Percentiles rank a stretch among this genome's conserved stretches.
These are phyloP conservation scores for Colletotrichum filicis DNA, from an alignment of 2,329 filamentous ascomycete species.

Conservation along the genomic window DNA sequence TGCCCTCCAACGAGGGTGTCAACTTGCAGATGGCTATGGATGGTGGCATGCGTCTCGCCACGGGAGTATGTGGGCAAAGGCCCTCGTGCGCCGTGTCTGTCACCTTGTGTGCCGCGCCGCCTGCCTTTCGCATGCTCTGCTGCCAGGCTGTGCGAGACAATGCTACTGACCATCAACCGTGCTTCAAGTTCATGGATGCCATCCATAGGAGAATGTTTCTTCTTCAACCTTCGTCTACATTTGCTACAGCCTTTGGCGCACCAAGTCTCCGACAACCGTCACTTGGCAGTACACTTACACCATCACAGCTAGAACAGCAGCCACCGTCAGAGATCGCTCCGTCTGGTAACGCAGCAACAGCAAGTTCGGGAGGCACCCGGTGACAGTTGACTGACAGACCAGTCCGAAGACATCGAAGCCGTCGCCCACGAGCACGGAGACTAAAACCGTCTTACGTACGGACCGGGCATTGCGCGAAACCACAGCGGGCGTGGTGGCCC, in stretches of 20 bases:
- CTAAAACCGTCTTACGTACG: slow-evolving; percentile 18
- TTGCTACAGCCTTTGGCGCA: background rate
- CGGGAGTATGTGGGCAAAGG: background rate
- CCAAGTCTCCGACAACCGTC: background rate
- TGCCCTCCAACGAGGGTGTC: slow-evolving; percentile 31
- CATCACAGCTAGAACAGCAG: slow-evolving; percentile 1
- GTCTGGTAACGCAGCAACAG: slow-evolving; percentile 18
- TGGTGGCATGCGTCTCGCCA: background rate
- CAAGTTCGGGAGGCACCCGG: slow-evolving; percentile 8
- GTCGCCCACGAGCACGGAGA: slow-evolving; percentile 20
- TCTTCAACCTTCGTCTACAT: background rate
- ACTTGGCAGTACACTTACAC: slow-evolving; percentile 8
- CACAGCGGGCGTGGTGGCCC: slow-evolving; percentile 20
- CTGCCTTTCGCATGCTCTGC: background rate
- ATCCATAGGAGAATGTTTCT: slow-evolving; percentile 4
- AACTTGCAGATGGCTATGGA: slow-evolving; percentile 1
- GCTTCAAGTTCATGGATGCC: background rate
- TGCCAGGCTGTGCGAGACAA: slow-evolving; percentile 1
- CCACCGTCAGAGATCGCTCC: slow-evolving; percentile 5
- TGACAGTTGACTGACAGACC: slow-evolving; percentile 8
- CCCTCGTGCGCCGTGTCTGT: background rate
- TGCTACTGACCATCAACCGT: background rate
- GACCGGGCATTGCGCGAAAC: slow-evolving; percentile 31
- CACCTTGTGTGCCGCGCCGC: background rate
- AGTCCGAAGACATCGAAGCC: background rate